Evolutionary conservation across 805 yeast species (phyloP), one percentile per base, ranked within the genome.

Genomic region (Tetrapisispora taiwanensis): DNA sequence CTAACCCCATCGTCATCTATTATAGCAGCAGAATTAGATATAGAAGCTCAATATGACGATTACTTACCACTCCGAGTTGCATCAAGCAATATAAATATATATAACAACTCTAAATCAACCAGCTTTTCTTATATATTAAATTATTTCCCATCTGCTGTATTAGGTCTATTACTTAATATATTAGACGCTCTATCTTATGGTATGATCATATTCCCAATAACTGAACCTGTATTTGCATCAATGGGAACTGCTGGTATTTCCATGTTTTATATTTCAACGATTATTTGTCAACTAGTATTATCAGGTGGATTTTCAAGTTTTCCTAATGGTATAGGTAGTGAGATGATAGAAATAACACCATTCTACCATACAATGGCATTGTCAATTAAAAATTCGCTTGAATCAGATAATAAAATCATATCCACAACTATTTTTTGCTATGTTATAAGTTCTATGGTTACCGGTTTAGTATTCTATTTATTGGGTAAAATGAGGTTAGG

Each of bases 321-420:
- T 67, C 78, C 78, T 48, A 74, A 88, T 2, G 95, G 95, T n/a
- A 79, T 90, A 36, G 98, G 98, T 1, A 84, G 95, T 3, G 97
- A 92, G 66, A 92, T 92, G 98, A 92, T 92, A 52, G 98, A 92
- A 62, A 87, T 92, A n/a, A 95, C 96, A 1, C 98, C 98, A 1
- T 92, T 92, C 62, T 90, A 90, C 70, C 98, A 92, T 58, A 74
- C 94, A 2, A 89, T 92, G 95, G 97, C 97, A 1, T 69, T 75
- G 24, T 69, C 81, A 13, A 80, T 92, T 40, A 69, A 81, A 60
- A 59, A 64, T 2, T 39, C 56, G 1, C 39, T 62, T 35, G 56
- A 60, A 12, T 69, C 72, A 19, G 69, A 85, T 54, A 81, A 81
- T 8, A 78, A 73, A 12, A 74, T 87, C 5, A 68, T 88, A 30